phyloP scores from a whole-genome alignment of 2,329 filamentous ascomycete species.

The Helicocarpus griseus region DNA sequence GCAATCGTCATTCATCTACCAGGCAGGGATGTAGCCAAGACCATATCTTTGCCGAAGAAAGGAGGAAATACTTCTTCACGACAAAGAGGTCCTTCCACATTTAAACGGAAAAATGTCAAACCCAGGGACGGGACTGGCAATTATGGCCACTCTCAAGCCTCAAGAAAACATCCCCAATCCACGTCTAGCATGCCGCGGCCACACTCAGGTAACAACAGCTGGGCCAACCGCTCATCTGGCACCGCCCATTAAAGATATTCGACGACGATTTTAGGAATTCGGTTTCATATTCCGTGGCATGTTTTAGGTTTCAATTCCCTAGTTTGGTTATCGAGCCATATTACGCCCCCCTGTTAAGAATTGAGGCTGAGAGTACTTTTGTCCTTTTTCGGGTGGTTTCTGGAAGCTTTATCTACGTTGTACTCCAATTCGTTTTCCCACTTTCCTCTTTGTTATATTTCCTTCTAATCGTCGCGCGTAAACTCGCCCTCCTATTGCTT shows the following conservation, averaged over 20 bases:
- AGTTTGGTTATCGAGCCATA: background rate
- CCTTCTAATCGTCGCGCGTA: background rate
- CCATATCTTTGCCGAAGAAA: conserved; percentile 30
- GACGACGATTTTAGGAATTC: background rate
- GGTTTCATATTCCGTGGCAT: background rate
- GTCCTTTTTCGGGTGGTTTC: conserved; percentile 3
- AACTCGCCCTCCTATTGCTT: background rate
- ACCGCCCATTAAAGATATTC: background rate
- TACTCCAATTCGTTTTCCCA: background rate
- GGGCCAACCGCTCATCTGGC: conserved; percentile 3
- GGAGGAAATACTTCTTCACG: conserved; percentile 14
- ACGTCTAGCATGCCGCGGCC: conserved; percentile 4
- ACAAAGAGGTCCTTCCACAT: conserved; percentile 13
- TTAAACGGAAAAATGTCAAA: conserved; percentile 23
- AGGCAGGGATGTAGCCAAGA: conserved; percentile 35
- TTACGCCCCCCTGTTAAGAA: background rate
- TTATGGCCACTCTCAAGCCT: conserved; percentile 8
- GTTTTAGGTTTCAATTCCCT: background rate
- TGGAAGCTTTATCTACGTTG: conserved; percentile 1
- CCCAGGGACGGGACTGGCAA: conserved; percentile 37
- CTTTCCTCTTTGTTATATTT: background rate
- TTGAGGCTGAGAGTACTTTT: background rate
- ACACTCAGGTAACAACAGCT: conserved; percentile 3
- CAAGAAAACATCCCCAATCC: conserved; percentile 9
- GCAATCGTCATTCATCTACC: conserved; percentile 40